Evolutionary conservation across 202 grass and related monocot species (phyloP).

Genomic region (Carex sylvatica): DNA sequence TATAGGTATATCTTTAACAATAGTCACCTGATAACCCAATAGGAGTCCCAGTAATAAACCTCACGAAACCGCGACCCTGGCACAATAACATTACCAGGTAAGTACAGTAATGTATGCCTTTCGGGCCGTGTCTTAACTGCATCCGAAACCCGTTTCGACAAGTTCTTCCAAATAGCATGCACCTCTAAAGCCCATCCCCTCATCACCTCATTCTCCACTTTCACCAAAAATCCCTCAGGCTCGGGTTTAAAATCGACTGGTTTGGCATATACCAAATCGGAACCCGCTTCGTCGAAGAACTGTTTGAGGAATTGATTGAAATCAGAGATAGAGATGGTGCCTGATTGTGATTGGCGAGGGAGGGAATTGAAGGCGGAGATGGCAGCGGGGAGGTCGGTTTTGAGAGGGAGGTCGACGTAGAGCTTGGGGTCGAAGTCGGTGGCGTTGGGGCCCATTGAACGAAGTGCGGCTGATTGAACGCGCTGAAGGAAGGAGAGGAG

Average conservation of each 20-base stretch:
- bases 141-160: conserved; percentile 43
- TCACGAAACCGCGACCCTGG: conserved; percentile 81
- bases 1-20: neutral
- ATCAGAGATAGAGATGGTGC: conserved; percentile 18
- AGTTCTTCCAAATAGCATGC: conserved; percentile 72
- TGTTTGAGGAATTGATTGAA: conserved; percentile 39
- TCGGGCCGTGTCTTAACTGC: conserved; percentile 39
- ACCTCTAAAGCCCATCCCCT: conserved; percentile 79
- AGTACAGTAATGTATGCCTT: conserved; percentile 67
- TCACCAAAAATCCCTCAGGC: conserved; percentile 63
- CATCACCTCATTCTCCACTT: conserved; percentile 49
- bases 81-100: conserved; percentile 48
- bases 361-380: conserved; percentile 40
- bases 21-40: conserved; percentile 76
- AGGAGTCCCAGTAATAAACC: conserved; percentile 97
- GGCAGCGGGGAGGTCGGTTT: conserved; percentile 31
- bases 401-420: conserved; percentile 86
- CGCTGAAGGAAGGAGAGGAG: conserved; percentile 66
- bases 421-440: conserved; percentile 68
- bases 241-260: conserved; percentile 53
- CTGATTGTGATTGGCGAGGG: neutral
- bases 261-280: conserved; percentile 51
- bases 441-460: conserved; percentile 20
- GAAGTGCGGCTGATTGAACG: conserved; percentile 64
- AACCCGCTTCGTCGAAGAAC: conserved; percentile 48